Percentiles rank a stretch among this genome's conserved stretches.
Evolutionary conservation across 306 rosid genomes (phyloP).

Genomic region (Rosa lucieae): DNA sequence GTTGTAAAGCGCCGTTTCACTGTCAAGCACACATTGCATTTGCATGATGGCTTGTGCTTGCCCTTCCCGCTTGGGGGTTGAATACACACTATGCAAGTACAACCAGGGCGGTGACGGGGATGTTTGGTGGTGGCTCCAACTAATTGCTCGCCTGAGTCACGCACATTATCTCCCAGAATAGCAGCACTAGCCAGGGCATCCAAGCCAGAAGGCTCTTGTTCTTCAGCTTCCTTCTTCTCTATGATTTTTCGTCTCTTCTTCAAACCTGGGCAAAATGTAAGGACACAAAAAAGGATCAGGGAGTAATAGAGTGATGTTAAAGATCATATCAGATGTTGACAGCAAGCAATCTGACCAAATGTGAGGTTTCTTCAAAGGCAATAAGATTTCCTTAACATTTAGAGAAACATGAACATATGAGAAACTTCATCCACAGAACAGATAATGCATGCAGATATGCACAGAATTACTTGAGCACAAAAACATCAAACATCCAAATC

Average conservation of each 20-base stretch:
- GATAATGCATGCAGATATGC: neutral
- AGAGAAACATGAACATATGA: neutral
- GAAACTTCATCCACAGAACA: neutral
- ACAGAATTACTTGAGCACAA: neutral
- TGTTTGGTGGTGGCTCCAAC: conserved; percentile 83
- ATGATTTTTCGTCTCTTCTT: conserved; percentile 52
- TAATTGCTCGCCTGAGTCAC: conserved; percentile 52
- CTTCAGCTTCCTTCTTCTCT: conserved; percentile 47
- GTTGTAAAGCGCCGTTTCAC: conserved; percentile 96
- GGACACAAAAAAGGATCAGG: conserved; percentile 15
- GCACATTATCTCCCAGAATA: conserved; percentile 65
- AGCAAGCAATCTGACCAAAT: neutral
- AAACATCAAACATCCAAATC: neutral
- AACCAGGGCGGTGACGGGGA: conserved; percentile 92
- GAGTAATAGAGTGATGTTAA: neutral
- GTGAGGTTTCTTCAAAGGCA: neutral
- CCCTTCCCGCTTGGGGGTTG: conserved; percentile 99
- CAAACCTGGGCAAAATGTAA: conserved; percentile 43
- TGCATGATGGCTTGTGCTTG: conserved; percentile 78
- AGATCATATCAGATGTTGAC: neutral
- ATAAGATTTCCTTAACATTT: neutral
- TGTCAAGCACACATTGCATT: conserved; percentile 89
- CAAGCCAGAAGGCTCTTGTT: conserved; percentile 69
- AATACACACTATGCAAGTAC: conserved; percentile 92
- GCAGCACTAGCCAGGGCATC: conserved; percentile 96